These are phyloP conservation scores for Diophrys appendiculata DNA, from an alignment of 73 alveolate species.

Conservation along the genomic window DNA sequence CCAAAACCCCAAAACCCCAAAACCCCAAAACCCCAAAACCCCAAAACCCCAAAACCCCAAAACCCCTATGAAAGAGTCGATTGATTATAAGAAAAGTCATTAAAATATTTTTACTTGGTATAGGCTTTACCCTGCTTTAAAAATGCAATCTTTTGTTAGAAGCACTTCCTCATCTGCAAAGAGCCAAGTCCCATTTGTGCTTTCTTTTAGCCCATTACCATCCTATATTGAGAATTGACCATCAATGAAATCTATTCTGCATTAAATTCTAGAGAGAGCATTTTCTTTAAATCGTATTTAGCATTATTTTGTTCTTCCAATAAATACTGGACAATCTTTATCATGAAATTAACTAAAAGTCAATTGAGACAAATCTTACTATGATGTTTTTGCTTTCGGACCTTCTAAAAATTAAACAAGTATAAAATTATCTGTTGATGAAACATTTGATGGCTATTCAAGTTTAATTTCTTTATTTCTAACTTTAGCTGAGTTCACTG, in stretches of 20 bases:
- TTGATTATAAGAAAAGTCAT: too few species aligned
- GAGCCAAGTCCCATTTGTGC: constrained; percentile 91
- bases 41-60: too few species aligned
- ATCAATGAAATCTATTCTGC: constrained; percentile 43
- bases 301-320: constrained; percentile 59
- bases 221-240: constrained; percentile 69
- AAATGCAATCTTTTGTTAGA: constrained; percentile 55
- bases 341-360: neutral
- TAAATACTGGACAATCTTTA: constrained; percentile 12
- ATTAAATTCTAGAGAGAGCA: constrained; percentile 38
- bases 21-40: too few species aligned
- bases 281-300: constrained; percentile 41
- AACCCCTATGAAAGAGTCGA: too few species aligned
- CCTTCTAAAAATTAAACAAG: constrained; percentile 38
- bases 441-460: neutral
- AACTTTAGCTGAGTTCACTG: neutral
- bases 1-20: too few species aligned
- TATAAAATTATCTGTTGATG: neutral
- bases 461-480: neutral
- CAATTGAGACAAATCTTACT: constrained; percentile 1
- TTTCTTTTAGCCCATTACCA: constrained; percentile 80
- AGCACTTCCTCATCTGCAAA: constrained; percentile 73
- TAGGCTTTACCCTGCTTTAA: constrained; percentile 50
- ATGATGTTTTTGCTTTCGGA: constrained; percentile 18
- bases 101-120: constrained; percentile 22